phyloP scores from a whole-genome alignment of 139 green algal species.

The Micromonas pusilla region DNA sequence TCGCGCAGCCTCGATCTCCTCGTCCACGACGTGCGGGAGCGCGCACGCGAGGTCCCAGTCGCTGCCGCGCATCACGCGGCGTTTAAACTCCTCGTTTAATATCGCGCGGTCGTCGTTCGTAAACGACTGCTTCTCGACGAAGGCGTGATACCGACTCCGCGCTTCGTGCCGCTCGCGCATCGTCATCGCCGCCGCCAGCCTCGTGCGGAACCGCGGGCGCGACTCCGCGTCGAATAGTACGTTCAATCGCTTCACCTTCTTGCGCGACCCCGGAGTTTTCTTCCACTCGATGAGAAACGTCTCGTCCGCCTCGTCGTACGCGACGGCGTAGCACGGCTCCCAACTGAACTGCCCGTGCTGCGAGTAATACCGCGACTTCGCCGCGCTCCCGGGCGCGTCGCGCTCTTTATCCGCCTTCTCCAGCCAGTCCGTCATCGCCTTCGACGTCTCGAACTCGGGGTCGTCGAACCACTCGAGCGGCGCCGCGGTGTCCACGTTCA shows the following conservation, averaged over 20 bases:
- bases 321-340: not conserved
- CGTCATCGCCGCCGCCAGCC: not conserved
- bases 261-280: not conserved
- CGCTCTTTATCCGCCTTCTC: not conserved
- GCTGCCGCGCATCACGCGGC: too few relatives aligned
- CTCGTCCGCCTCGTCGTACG: not conserved
- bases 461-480: not conserved
- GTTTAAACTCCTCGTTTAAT: too few relatives aligned
- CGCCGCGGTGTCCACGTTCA: not conserved
- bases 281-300: not conserved
- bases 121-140: not conserved
- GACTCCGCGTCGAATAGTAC: slow-evolving; percentile 24
- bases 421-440: not conserved
- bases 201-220: not conserved
- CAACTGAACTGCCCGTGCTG: not conserved
- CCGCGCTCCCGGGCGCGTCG: too few relatives aligned
- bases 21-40: too few relatives aligned
- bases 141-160: not conserved
- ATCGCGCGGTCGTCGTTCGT: slow-evolving; percentile 16
- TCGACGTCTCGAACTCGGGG: not conserved
- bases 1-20: too few relatives aligned
- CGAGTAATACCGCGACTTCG: not conserved
- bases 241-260: slow-evolving; percentile 17
- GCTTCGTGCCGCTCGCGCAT: not conserved
- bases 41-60: too few relatives aligned